Base-by-base conservation (phyloP, 345 rosid genomes). In the Kernera saxatilis region DNA sequence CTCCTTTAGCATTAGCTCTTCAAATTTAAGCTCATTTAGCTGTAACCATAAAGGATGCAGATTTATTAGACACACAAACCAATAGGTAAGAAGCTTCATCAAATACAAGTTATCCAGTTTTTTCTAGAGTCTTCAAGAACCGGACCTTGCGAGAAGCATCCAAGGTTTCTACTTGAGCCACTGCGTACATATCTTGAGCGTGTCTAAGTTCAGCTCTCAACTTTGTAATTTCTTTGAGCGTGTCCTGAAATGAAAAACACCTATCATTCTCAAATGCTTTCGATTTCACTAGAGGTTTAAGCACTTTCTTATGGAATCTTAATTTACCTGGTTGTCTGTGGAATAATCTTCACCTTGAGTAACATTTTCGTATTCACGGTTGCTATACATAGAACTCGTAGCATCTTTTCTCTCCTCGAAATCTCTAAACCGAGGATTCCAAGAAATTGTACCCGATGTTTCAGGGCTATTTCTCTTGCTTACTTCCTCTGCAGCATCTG, bases 201-300 rank as follows among this genome's bases (percentile, higher is more conserved):
- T 87, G 92, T 77, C 88, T 90, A 32, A 93, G 93, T 71, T 90
- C 96, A 75, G 72, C 78, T 77, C 90, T 90, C 54, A 93, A 84
- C 84, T 87, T 90, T 80, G 82, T 84, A 56, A 92, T 69, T 12
- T 69, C 56, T 2, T 45, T 26, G 4, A 69, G 54, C 1, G 55
- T 57, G 0, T 45, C 82, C 97, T 92, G 85, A 71, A 63, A 61
- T 27, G 36, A 15, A 36, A 29, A 12, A 62, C 3, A 17, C 5
- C 8, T 11, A 23, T 40, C 55, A 23, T 1, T 32, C 30, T 6
- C 18, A 56, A 45, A 46, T 21, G 21, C 8, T 67, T 58, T 27
- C 15, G 9, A 9, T 2, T 26, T 65, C 25, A 29, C 2, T 10
- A 27, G 22, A 48, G 35, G 32, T 39, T 9, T 12, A 9, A n/a